Conservation (phyloP, 805 yeast genomes). For the Trichomonascus vanleenenianus region DNA sequence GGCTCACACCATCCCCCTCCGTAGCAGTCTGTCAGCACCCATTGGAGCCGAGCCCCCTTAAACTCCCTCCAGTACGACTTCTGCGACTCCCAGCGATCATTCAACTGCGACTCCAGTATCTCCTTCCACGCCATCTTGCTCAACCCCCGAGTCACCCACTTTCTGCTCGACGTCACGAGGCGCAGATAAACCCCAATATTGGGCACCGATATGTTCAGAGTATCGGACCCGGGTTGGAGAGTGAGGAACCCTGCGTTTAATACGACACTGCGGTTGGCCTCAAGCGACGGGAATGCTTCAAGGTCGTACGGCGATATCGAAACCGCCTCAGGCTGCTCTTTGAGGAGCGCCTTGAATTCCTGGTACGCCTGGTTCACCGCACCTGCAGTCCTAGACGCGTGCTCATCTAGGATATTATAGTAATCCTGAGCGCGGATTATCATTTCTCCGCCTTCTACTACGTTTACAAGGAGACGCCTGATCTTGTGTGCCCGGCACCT, state of each 20-base stretch:
- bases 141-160: conserved; percentile 29
- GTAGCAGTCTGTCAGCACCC: conserved; percentile 47
- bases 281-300: conserved; percentile 10
- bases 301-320: conserved; percentile 23
- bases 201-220: conserved; percentile 29
- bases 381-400: background rate
- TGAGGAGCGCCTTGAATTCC: conserved; percentile 20
- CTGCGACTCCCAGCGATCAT: conserved; percentile 24
- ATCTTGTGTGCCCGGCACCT: conserved; percentile 21
- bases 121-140: conserved; percentile 31
- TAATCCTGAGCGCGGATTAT: conserved; percentile 22
- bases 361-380: conserved; percentile 1
- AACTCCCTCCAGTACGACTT: conserved; percentile 37
- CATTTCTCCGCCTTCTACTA: conserved; percentile 26
- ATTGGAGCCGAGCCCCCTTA: conserved; percentile 42
- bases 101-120: conserved; percentile 27
- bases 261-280: conserved; percentile 13
- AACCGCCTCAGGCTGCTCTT: conserved; percentile 22
- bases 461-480: conserved; percentile 24
- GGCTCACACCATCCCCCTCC: conserved; percentile 52
- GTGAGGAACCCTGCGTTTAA: conserved; percentile 30
- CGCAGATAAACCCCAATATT: conserved; percentile 31
- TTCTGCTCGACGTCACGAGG: conserved; percentile 25
- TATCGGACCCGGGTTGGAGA: conserved; percentile 27
- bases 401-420: conserved; percentile 4